These are phyloP conservation scores for Pochonia chlamydosporia DNA, from an alignment of 2,329 filamentous ascomycete species.

Conservation along the genomic window DNA sequence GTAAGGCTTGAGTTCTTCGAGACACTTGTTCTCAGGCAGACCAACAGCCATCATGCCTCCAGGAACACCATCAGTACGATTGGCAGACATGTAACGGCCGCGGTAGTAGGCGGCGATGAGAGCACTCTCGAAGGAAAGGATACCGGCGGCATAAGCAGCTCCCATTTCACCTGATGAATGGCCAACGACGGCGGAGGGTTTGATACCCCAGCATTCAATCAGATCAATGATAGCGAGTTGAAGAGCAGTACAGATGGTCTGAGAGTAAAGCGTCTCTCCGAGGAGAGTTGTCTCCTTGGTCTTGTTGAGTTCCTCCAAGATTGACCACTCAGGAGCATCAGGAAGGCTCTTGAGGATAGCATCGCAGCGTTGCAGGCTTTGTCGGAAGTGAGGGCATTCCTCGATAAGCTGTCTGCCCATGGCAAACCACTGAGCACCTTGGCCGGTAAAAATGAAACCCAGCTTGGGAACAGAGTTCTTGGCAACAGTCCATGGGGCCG, in stretches of 20 bases:
- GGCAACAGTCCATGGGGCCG: conserved; percentile 14
- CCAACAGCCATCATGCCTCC: conserved; percentile 10
- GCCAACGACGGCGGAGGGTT: conserved; percentile 29
- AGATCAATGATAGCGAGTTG: conserved; percentile 34
- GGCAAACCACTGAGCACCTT: conserved; percentile 19
- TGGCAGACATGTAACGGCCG: conserved; percentile 12
- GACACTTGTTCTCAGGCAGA: background rate
- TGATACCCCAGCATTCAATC: conserved; percentile 27
- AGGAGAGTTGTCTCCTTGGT: no score
- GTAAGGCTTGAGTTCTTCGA: conserved; percentile 17
- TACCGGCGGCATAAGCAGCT: conserved; percentile 33
- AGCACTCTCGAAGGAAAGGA: conserved; percentile 24
- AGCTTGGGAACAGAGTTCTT: conserved; percentile 11
- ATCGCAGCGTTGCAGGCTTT: conserved; percentile 21
- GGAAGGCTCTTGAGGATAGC: conserved; percentile 19
- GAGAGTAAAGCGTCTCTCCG: conserved; percentile 18
- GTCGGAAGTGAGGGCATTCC: conserved; percentile 20
- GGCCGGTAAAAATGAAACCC: conserved; percentile 23
- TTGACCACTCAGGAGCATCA: conserved; percentile 17
- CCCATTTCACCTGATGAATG: conserved; percentile 40
- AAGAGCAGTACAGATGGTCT: conserved; percentile 34
- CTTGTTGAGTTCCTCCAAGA: no score
- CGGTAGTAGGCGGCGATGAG: conserved; percentile 24
- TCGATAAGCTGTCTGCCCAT: conserved; percentile 19
- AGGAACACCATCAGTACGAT: conserved; percentile 18